Conservation (phyloP, 2,329 filamentous ascomycete species). For the Ophiosphaerella narmari region DNA sequence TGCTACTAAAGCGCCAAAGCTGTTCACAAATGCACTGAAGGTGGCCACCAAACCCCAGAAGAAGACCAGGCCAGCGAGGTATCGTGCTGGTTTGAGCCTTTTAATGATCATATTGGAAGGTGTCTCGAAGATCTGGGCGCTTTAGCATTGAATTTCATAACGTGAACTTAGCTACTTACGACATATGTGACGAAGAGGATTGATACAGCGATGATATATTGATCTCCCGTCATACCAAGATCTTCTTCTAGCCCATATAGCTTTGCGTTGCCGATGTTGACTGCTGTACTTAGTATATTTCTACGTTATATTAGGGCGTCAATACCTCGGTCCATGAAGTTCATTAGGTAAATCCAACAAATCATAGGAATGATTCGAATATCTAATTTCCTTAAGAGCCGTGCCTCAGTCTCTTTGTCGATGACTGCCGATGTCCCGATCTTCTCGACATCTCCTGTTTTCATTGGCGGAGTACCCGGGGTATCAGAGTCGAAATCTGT, state of each 20-base stretch:
- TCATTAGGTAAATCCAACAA: slow-evolving; percentile 59
- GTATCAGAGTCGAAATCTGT: slow-evolving; percentile 10
- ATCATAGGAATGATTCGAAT: slow-evolving; percentile 57
- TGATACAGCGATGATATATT: slow-evolving; percentile 30
- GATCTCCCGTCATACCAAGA: slow-evolving; percentile 22
- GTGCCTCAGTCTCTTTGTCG: slow-evolving; percentile 53
- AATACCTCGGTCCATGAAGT: slow-evolving; percentile 54
- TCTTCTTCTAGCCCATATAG: slow-evolving; percentile 23
- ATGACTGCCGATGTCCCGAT: slow-evolving; percentile 23
- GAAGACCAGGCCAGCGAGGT: slow-evolving; percentile 29
- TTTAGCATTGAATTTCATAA: background rate
- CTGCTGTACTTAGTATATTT: slow-evolving; percentile 1
- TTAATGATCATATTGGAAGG: slow-evolving; percentile 56
- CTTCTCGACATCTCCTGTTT: slow-evolving; percentile 18
- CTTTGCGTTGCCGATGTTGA: slow-evolving; percentile 50
- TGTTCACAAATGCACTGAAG: slow-evolving; percentile 31
- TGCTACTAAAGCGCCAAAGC: slow-evolving; percentile 30
- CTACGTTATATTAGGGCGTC: background rate
- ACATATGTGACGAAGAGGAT: slow-evolving; percentile 32
- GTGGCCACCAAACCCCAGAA: slow-evolving; percentile 31
- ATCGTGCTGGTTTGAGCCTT: slow-evolving; percentile 35
- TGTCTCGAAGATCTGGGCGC: slow-evolving; percentile 47
- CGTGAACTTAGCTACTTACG: slow-evolving; percentile 9
- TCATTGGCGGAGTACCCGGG: slow-evolving; percentile 15
- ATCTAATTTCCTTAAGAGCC: slow-evolving; percentile 56